Conservation (phyloP, 345 rosid species). For the Eucalyptus coolabah region DNA sequence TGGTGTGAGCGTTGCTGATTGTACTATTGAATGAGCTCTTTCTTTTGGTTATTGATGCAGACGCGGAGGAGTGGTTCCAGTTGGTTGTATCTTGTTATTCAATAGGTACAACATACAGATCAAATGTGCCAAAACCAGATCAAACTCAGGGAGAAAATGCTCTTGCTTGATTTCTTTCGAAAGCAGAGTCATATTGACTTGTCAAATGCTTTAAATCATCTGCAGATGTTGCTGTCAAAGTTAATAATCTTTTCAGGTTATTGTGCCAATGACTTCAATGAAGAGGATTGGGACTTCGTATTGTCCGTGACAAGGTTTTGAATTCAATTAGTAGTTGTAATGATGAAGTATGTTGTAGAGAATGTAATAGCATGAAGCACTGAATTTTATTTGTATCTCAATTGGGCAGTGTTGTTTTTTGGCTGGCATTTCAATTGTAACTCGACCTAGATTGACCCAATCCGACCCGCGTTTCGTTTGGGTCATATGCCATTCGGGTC, state of each 20-base stretch:
- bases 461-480: accelerated
- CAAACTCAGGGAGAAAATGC: neutral
- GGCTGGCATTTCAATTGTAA: too few relatives aligned
- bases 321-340: conserved; percentile 77
- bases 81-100: conserved; percentile 82
- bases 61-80: conserved; percentile 36
- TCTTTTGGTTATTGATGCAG: neutral
- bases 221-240: conserved; percentile 47
- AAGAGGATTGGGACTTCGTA: conserved; percentile 81
- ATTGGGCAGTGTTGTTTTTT: accelerated
- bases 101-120: conserved; percentile 14
- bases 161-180: neutral
- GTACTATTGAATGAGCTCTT: neutral
- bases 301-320: conserved; percentile 46
- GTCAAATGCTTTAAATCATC: conserved; percentile 18
- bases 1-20: neutral
- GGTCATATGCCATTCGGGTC: too few relatives aligned
- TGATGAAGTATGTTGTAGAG: conserved; percentile 80
- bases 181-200: conserved; percentile 47
- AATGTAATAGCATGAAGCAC: conserved; percentile 14
- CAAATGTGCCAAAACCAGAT: conserved; percentile 40
- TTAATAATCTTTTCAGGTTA: conserved; percentile 51
- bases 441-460: too few relatives aligned
- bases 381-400: too few relatives aligned
- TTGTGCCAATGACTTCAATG: conserved; percentile 70